Evolutionary conservation across 176 grass and related monocot genomes (phyloP).

Genomic region (Avena atlantica): DNA sequence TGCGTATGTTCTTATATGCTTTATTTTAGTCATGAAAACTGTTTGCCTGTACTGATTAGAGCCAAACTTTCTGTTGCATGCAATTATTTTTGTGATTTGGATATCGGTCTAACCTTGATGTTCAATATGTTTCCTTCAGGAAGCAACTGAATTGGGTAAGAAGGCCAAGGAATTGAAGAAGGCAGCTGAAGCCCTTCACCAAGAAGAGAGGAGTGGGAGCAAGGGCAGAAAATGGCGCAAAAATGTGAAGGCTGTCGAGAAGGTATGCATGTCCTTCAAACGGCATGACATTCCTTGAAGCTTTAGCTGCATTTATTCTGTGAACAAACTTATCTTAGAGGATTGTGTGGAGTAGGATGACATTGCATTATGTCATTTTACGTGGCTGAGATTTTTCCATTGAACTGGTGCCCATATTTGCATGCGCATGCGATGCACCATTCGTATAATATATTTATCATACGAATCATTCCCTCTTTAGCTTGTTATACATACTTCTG

Average conservation of each 20-base stretch:
- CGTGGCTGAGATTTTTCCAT: neutral
- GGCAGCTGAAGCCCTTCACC: conserved; percentile 86
- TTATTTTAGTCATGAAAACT: conserved; percentile 20
- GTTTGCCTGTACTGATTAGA: conserved; percentile 34
- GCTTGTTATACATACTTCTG: neutral
- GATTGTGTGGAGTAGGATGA: conserved; percentile 10
- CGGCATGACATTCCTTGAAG: neutral
- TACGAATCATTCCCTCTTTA: neutral
- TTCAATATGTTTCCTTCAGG: conserved; percentile 52
- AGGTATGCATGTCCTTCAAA: conserved; percentile 49
- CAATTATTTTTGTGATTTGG: conserved; percentile 2
- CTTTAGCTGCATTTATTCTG: neutral
- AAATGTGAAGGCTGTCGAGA: conserved; percentile 93
- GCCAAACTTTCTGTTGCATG: neutral
- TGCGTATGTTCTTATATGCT: conserved; percentile 36
- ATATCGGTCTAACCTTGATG: neutral
- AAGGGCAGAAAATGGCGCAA: conserved; percentile 99
- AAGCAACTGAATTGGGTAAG: conserved; percentile 95
- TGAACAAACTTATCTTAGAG: neutral
- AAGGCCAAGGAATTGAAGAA: conserved; percentile 96
- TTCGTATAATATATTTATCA: neutral
- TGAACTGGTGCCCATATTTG: conserved; percentile 15
- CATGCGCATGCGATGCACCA: neutral
- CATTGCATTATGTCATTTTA: conserved; percentile 19
- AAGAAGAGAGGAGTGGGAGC: conserved; percentile 86